phyloP scores from a whole-genome alignment of 2,329 filamentous ascomycete species.

The Fusarium verrucosum region DNA sequence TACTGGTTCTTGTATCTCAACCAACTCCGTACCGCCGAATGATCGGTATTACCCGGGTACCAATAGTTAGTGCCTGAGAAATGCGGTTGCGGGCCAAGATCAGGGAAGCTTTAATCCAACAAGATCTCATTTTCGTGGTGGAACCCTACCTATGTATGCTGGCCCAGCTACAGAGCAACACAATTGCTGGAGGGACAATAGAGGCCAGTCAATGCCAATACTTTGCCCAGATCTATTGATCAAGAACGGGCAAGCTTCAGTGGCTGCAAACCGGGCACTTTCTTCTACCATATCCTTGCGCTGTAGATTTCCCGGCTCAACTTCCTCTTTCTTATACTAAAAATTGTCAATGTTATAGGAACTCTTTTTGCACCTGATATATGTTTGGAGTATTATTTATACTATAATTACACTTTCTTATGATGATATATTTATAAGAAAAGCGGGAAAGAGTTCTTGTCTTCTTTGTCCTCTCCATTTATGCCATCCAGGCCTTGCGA shows the following conservation, averaged over 20 bases:
- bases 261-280: constrained; percentile 1
- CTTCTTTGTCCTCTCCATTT: background rate
- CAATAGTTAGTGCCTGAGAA: constrained; percentile 40
- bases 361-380: background rate
- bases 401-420: background rate
- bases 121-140: constrained; percentile 32
- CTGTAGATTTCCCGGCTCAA: background rate
- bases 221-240: constrained; percentile 17
- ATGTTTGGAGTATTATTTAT: no score
- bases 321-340: background rate
- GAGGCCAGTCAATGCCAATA: background rate
- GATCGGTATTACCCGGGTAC: constrained; percentile 45
- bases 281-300: constrained; percentile 1
- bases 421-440: background rate
- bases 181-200: background rate
- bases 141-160: constrained; percentile 27
- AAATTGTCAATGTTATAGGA: background rate
- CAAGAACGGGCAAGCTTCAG: constrained; percentile 18
- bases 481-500: background rate
- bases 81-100: constrained; percentile 27
- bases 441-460: background rate
- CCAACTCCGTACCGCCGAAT: constrained; percentile 44
- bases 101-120: constrained; percentile 31
- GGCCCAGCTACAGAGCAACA: constrained; percentile 31
- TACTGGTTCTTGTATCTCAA: constrained; percentile 33